Evolutionary conservation across 257 asterid genomes (phyloP), one percentile per base, ranked within the genome.

Genomic region (Solanum gandarillasii): DNA sequence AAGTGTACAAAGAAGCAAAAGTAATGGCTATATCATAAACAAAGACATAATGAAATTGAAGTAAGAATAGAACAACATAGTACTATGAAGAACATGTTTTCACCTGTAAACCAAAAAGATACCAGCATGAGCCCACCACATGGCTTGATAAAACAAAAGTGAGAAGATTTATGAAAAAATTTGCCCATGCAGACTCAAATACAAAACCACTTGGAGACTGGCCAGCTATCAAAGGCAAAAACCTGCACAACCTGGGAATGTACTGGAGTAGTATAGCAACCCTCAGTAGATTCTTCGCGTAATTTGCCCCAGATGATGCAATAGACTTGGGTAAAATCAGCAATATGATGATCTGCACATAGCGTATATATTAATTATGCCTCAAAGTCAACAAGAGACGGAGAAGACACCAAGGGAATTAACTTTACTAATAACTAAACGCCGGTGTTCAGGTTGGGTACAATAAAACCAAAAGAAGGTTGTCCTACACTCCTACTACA

Each of bases 71-170:
- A 82, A 29, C 41, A 81, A 81, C 9, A 38, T 10, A 12, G 68
- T 16, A 85, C 46, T 12, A 82, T 20, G 74, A 83, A 82, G 78
- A 86, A 83, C 32, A 67, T 38, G 62, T 86, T 35, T 31, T 13
- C 55, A 95, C 98, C 98, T 95, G 98, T 88, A 95, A 88, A 84
- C 96, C 98, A 32, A 95, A 92, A 89, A 96, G 98, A 89, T 96
- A 96, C 98, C 98, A 96, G 88, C 98, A 94, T 20, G 98, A 94
- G 85, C 98, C 98, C 82, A 96, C 95, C 48, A 95, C 96, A 60
- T 96, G 98, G 90, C 98, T 91, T 25, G 95, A 94, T 92, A 95
- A 88, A 83, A 96, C 84, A 88, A 89, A 93, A 4, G 91, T 94
- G 82, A 96, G 95, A 87, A 94, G 96, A 90, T 96, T 95, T 87